phyloP scores from a whole-genome alignment of 164 flowering plant species.

The Berberis thunbergii region DNA sequence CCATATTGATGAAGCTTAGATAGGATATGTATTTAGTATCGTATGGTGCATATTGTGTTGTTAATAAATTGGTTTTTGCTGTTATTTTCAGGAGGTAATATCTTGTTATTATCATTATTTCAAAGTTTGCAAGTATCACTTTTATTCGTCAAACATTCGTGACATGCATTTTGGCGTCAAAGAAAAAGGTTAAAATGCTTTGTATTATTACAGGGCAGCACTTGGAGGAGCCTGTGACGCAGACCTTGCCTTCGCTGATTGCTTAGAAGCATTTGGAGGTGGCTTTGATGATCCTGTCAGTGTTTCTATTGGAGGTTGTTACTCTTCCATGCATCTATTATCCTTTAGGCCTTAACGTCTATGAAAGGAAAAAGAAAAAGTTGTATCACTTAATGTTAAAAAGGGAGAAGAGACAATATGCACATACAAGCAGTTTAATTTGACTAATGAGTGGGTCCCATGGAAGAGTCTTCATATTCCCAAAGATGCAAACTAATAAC shows the following conservation, averaged over 20 bases:
- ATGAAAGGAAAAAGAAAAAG: not conserved
- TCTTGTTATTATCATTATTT: too few relatives aligned
- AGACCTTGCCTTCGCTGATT: constrained; percentile 66
- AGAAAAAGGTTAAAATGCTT: not conserved
- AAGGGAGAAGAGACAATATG: too few relatives aligned
- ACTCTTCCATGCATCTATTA: constrained; percentile 3
- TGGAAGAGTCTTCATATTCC: too few relatives aligned
- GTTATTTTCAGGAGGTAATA: too few relatives aligned
- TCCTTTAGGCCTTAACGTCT: not conserved
- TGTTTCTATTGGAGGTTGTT: constrained; percentile 86
- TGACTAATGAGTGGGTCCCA: too few relatives aligned
- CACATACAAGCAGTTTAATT: too few relatives aligned
- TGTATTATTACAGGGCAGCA: constrained; percentile 39
- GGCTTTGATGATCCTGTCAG: constrained; percentile 88
- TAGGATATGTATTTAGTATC: too few relatives aligned
- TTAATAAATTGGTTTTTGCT: too few relatives aligned
- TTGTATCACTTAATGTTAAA: too few relatives aligned
- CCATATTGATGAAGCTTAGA: too few relatives aligned
- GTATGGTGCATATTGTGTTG: too few relatives aligned
- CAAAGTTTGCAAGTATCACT: not conserved
- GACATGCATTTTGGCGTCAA: not conserved
- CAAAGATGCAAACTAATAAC: too few relatives aligned
- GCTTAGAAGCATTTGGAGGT: constrained; percentile 80
- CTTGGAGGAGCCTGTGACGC: constrained; percentile 70
- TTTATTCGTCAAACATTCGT: not conserved